phyloP scores from a whole-genome alignment of 306 rosid species.

The Cajanus cajan region DNA sequence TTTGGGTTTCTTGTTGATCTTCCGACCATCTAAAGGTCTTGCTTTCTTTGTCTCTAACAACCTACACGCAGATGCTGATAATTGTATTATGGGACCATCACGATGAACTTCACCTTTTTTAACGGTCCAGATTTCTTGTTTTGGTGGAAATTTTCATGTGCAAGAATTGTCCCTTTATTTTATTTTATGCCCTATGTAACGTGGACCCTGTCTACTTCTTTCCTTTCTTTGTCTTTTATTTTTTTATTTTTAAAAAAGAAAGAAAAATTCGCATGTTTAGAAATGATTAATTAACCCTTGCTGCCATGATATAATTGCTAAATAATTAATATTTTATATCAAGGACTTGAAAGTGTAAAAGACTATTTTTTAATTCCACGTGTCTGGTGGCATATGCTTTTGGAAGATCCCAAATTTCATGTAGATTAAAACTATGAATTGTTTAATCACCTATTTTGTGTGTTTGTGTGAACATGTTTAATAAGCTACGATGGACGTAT shows the following conservation, averaged over 20 bases:
- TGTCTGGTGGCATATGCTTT: slow-evolving; percentile 29
- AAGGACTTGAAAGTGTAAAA: too few relatives aligned
- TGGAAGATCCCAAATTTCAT: slow-evolving; percentile 9
- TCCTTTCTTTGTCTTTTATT: not conserved
- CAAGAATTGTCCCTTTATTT: too few relatives aligned
- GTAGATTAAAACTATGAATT: slow-evolving; percentile 19
- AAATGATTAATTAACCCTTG: not conserved
- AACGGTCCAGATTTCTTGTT: slow-evolving; percentile 57
- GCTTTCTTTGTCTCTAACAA: not conserved
- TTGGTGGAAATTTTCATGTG: slow-evolving; percentile 41
- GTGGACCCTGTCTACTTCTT: not conserved
- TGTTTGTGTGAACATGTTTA: too few relatives aligned
- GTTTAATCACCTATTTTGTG: not conserved
- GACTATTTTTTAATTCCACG: not conserved
- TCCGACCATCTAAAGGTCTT: slow-evolving; percentile 21
- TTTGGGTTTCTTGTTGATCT: slow-evolving; percentile 27
- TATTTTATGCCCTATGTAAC: not conserved
- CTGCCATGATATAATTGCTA: not conserved
- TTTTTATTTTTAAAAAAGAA: not conserved
- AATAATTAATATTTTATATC: not conserved
- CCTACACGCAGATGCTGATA: slow-evolving; percentile 35
- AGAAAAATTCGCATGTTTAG: not conserved
- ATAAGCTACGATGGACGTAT: not conserved
- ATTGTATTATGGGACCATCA: slow-evolving; percentile 35
- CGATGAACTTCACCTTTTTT: not conserved